Evolutionary conservation across 1,284 basidiomycete species (phyloP).

Genomic region (Moniliella sp.): DNA sequence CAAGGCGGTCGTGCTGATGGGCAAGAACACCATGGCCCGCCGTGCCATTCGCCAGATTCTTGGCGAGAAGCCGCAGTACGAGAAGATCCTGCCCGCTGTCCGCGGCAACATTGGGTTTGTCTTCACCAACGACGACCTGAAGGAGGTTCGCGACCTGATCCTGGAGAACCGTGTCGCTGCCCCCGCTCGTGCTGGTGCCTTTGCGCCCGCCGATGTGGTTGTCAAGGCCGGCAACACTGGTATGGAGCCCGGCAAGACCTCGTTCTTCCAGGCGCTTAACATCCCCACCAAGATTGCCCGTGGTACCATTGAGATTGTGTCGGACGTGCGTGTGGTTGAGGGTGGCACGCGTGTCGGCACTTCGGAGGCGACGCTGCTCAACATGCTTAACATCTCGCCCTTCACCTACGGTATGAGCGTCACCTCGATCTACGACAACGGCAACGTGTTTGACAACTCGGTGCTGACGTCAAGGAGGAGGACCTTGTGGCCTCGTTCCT

Average conservation of each 20-base stretch:
- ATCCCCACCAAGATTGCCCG: slow-evolving; percentile 99
- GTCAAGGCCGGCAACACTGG: slow-evolving; percentile 93
- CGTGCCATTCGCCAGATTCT: slow-evolving; percentile 81
- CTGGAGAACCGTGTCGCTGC: slow-evolving; percentile 90
- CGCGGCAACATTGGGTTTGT: slow-evolving; percentile 98
- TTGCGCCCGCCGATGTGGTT: slow-evolving; percentile 70
- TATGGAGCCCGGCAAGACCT: slow-evolving; percentile 60
- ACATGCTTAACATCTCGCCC: slow-evolving; percentile 71
- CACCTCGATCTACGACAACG: slow-evolving; percentile 37
- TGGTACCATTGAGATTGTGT: slow-evolving; percentile 99
- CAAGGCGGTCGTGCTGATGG: slow-evolving; percentile 92
- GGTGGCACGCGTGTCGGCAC: slow-evolving; percentile 80
- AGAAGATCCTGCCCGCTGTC: slow-evolving; percentile 83
- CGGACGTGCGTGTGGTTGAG: slow-evolving; percentile 80
- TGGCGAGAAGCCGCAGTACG: slow-evolving; percentile 71
- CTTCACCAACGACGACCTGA: slow-evolving; percentile 78
- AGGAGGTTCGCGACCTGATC: slow-evolving; percentile 79
- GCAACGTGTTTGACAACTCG: slow-evolving; percentile 46
- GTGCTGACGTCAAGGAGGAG: slow-evolving; percentile 85
- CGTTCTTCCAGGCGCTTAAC: slow-evolving; percentile 98
- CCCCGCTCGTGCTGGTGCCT: slow-evolving; percentile 90
- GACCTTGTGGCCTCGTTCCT: slow-evolving; percentile 76
- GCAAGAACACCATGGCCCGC: slow-evolving; percentile 99
- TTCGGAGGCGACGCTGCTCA: slow-evolving; percentile 89
- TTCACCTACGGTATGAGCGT: slow-evolving; percentile 98